Base-by-base conservation (phyloP, 768 basidiomycete species). In the Cubamyces lactineus region DNA sequence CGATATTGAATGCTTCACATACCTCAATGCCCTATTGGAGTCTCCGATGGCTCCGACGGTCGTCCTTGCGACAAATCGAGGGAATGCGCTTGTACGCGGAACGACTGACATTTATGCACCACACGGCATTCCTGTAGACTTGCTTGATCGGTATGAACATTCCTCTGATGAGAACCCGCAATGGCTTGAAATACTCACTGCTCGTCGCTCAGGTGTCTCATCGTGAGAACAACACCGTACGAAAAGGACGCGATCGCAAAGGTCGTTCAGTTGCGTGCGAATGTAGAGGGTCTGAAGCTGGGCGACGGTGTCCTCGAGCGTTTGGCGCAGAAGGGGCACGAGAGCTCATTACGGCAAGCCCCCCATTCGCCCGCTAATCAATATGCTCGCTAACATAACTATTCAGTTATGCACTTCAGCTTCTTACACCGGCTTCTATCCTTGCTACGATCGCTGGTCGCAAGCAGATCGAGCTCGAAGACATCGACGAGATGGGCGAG, bases 1-100 rank as follows among this genome's bases (percentile, higher is more conserved):
- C 62, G 97, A 99, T 74, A 96, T 98, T 70, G 97, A 99, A 74
- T 98, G 96, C 75, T 99, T 98, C 80, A 98, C 97, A 5, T 99
- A 96, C 77, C 84, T 99, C 40, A 98, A 98, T 75, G 89, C 94
- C 12, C 84, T 98, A 9, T 84, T 99, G 48, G 97, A 98, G 75
- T 95, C 94, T 0, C 87, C 92, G 2, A 94, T 99, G 88, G 95
- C 97, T 3, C 97, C 97, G 0, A 97, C 97, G 4, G 96, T 99
- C 26, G 91, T 99, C 67, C 82, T 98, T 63, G 97, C 97, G 2
- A 97, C 96, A 24, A 99, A 99, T 73, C 85, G 97, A 21, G 97
- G 96, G 3, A 89, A 94, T 66, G 84, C 92, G 2, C 84, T 94
- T 8, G 94, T 99, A 54, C 86, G 96, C 34, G 97, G 97, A 5